Evolutionary conservation across 1,284 basidiomycete genomes (phyloP), one percentile per base, ranked within the genome.

Genomic region (Omphalotus olearius): DNA sequence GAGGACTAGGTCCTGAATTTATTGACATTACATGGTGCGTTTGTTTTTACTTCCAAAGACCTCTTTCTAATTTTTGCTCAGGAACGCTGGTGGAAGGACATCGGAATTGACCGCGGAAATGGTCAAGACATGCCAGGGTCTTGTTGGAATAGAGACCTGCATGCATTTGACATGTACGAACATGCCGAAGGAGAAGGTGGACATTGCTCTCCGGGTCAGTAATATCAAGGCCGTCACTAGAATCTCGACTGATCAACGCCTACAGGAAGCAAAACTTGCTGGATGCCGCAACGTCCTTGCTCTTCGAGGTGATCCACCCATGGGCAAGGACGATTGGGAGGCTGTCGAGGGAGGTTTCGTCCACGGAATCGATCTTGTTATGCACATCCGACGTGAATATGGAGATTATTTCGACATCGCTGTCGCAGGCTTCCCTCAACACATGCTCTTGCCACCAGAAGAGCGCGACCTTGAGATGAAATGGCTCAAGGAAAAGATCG

Each of bases 111-210:
- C 93, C 6, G 84, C 88, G n/a, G 91, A 95, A 64, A 88, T 99
- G 72, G 94, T 99, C 59, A 95, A 96, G 73, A 94, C 93, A 41
- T 94, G 91, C 64, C 93, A 96, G 69, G 80, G 89, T 51, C 74
- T 92, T 25, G 91, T 98, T 66, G 94, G 94, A 2, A 80, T 98
- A 43, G 93, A 98, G 74, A 93, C 93, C 20, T 98, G 94, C 73
- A 95, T 99, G 91, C 96, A 99, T 71, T 71, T 99, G 58, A 98
- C 95, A 39, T 99, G 96, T 67, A 99, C 96, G 33, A 98, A 98
- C 71, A 97, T 98, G 94, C 93, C 93, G 23, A 80, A 79, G 64
- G 88, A 91, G 66, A 97, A 98, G 69, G 91, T 98, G 44, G 93
- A 96, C 69, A 84, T 87, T 62, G 94, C 94, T 18, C 74, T 98